phyloP scores from a whole-genome alignment of 1,139 yeast genomes.

The Pichia sp. region DNA sequence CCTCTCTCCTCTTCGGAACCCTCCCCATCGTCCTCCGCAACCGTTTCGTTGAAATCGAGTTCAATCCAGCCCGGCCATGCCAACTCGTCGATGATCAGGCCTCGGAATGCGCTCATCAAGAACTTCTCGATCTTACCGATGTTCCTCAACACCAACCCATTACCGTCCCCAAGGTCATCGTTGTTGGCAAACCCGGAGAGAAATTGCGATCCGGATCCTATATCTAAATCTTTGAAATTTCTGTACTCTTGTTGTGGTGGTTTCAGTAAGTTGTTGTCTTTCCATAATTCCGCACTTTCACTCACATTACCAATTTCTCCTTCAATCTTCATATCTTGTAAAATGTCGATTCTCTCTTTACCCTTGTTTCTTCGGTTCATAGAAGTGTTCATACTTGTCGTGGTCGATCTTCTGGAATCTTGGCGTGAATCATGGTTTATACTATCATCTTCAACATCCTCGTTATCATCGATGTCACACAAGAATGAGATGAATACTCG shows the following conservation, averaged over 20 bases:
- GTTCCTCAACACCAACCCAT: slow-evolving; percentile 68
- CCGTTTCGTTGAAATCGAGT: slow-evolving; percentile 53
- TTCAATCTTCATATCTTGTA: slow-evolving; percentile 76
- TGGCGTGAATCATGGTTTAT: slow-evolving; percentile 18
- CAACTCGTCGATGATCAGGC: slow-evolving; percentile 73
- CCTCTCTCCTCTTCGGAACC: not conserved
- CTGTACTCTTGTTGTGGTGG: not conserved
- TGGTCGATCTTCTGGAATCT: slow-evolving; percentile 23
- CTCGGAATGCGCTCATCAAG: slow-evolving; percentile 71
- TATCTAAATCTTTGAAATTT: not conserved
- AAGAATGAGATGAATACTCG: slow-evolving; percentile 52
- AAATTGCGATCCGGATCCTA: not conserved
- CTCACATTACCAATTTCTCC: slow-evolving; percentile 76
- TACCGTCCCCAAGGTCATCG: slow-evolving; percentile 19
- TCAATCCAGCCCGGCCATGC: slow-evolving; percentile 99
- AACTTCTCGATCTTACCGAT: slow-evolving; percentile 93
- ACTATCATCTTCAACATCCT: slow-evolving; percentile 29
- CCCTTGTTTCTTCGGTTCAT: slow-evolving; percentile 31
- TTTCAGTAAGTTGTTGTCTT: slow-evolving; percentile 1
- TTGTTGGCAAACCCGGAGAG: not conserved
- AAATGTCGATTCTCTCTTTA: slow-evolving; percentile 72
- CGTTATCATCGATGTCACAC: slow-evolving; percentile 60
- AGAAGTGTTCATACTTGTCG: slow-evolving; percentile 3
- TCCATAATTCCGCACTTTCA: slow-evolving; percentile 11
- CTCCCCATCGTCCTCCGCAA: slow-evolving; percentile 27